phyloP scores from a whole-genome alignment of 257 asterid species.

The Solanum sparsipilum region DNA sequence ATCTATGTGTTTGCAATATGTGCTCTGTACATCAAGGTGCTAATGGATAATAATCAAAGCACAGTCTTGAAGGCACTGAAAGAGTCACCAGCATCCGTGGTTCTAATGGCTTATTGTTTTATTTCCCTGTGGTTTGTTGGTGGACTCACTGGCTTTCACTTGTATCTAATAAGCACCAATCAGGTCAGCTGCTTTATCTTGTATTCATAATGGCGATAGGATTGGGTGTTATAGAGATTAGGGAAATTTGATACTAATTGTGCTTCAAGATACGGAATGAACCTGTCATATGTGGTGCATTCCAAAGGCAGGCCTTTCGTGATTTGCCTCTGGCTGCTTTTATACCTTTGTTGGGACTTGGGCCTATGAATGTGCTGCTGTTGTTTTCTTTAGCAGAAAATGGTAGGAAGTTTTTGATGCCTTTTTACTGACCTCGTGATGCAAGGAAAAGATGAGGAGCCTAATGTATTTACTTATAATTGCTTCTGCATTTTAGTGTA shows the following conservation, averaged over 20 bases:
- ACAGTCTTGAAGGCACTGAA: conserved; percentile 95
- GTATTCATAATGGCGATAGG: background rate
- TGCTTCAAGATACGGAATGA: background rate
- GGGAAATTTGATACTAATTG: background rate
- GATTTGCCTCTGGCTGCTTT: background rate
- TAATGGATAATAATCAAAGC: conserved; percentile 70
- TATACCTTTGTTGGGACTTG: background rate
- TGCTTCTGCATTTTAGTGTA: background rate
- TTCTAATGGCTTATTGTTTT: conserved; percentile 82
- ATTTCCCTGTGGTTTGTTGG: conserved; percentile 98
- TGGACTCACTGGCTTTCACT: conserved; percentile 96
- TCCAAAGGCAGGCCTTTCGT: background rate
- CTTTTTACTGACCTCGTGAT: background rate
- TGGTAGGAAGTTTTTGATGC: background rate
- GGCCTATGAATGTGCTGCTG: background rate
- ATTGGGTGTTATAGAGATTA: background rate
- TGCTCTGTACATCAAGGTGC: conserved; percentile 78
- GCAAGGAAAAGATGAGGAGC: background rate
- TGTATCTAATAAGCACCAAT: conserved; percentile 78
- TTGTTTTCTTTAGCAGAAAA: background rate
- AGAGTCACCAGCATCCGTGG: conserved; percentile 86
- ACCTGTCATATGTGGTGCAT: background rate
- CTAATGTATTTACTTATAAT: background rate
- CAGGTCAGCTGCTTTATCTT: conserved; percentile 51
- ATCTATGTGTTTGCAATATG: conserved; percentile 74